Evolutionary conservation across 1,284 basidiomycete species (phyloP).

Genomic region (Ustilago trichophora): DNA sequence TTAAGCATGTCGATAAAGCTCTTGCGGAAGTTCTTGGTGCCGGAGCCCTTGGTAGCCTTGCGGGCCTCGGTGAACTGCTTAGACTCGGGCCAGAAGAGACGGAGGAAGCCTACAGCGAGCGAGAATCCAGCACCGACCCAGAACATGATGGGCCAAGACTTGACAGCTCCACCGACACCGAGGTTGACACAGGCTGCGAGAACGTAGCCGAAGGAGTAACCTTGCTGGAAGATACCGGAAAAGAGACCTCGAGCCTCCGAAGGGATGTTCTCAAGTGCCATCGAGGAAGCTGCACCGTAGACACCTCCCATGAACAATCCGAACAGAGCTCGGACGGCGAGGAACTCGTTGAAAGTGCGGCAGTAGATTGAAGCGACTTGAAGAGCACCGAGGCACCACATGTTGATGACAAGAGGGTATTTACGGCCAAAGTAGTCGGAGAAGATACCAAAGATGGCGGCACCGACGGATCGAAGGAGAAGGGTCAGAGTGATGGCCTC

Average conservation of each 20-base stretch:
- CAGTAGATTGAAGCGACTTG: conserved; percentile 50
- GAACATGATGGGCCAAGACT: conserved; percentile 49
- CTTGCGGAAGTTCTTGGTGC: conserved; percentile 40
- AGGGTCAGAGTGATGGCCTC: conserved; percentile 50
- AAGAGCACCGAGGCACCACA: conserved; percentile 44
- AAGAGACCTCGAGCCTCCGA: conserved; percentile 49
- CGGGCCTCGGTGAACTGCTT: conserved; percentile 50
- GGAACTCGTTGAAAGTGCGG: too few species aligned
- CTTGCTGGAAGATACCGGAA: conserved; percentile 52
- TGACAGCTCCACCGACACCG: conserved; percentile 36
- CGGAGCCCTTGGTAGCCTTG: conserved; percentile 26
- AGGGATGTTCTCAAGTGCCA: conserved; percentile 48
- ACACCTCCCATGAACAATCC: conserved; percentile 53
- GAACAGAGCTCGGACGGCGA: conserved; percentile 53
- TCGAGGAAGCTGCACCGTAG: conserved; percentile 30
- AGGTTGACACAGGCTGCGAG: conserved; percentile 52
- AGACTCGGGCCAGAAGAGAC: conserved; percentile 52
- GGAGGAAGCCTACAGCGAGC: conserved; percentile 37
- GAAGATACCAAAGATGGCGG: conserved; percentile 47
- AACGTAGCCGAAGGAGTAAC: conserved; percentile 52
- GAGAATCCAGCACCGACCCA: conserved; percentile 52
- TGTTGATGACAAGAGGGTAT: conserved; percentile 51
- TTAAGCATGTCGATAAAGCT: conserved; percentile 22
- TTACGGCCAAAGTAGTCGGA: conserved; percentile 70
- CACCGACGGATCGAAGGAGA: conserved; percentile 50